Conservation (phyloP, 1,284 basidiomycete genomes). For the Lentinula novae-zelandiae region DNA sequence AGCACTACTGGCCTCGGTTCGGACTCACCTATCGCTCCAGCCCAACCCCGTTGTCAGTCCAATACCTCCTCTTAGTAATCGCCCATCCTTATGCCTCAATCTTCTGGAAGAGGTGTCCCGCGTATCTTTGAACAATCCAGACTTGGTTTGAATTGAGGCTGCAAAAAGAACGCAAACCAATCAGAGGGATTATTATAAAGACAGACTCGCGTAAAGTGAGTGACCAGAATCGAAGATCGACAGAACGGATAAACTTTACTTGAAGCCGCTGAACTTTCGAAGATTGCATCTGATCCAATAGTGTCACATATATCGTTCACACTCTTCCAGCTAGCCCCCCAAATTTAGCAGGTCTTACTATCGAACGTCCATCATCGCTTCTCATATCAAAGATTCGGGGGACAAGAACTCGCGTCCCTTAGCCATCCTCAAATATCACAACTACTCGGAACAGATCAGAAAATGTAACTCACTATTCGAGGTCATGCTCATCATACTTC, state of each 20-base stretch:
- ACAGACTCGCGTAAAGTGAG: conserved; percentile 4
- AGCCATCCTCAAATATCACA: not conserved
- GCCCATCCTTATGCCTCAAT: conserved; percentile 68
- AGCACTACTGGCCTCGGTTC: not conserved
- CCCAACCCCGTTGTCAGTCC: conserved; percentile 78
- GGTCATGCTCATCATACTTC: conserved; percentile 34
- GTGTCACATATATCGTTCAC: not conserved
- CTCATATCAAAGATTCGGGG: not conserved
- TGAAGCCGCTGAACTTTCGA: not conserved
- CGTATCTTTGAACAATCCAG: conserved; percentile 56
- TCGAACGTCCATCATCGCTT: not conserved
- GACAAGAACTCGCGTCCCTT: not conserved
- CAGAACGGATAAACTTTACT: not conserved
- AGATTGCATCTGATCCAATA: not conserved
- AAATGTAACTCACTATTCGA: conserved; percentile 32
- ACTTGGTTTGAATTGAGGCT: conserved; percentile 45
- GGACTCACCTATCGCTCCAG: conserved; percentile 73
- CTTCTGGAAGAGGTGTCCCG: conserved; percentile 62
- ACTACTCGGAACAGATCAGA: not conserved
- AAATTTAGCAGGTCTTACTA: too few relatives aligned
- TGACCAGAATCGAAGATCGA: conserved; percentile 8
- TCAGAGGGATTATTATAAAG: not conserved
- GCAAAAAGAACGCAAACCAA: conserved; percentile 7
- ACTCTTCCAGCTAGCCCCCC: too few relatives aligned
- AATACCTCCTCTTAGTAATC: conserved; percentile 63